Conservation (phyloP, 345 rosid genomes). For the Trapa incisa region DNA sequence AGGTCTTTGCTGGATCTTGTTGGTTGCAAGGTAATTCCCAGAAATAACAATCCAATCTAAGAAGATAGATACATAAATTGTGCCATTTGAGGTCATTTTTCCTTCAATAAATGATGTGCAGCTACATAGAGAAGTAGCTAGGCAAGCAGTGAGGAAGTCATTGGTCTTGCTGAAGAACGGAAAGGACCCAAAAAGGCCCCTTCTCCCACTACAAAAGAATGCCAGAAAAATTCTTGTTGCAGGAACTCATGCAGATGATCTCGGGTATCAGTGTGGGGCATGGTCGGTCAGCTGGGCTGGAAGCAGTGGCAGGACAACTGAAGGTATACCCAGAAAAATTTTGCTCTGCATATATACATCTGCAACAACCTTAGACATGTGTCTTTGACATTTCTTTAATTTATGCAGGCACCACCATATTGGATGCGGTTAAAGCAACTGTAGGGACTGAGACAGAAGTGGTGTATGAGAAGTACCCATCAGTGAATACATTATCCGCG, state of each 20-base stretch:
- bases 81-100: background rate
- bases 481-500: slow-evolving; percentile 35
- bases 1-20: background rate
- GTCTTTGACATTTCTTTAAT: slow-evolving; percentile 10
- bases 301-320: slow-evolving; percentile 25
- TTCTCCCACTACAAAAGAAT: slow-evolving; percentile 66
- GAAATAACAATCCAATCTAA: background rate
- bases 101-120: slow-evolving; percentile 7
- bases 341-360: slow-evolving; percentile 10
- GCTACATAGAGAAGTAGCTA: slow-evolving; percentile 69
- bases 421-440: slow-evolving; percentile 5
- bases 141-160: slow-evolving; percentile 84
- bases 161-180: slow-evolving; percentile 67
- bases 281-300: slow-evolving; percentile 87
- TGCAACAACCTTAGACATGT: slow-evolving; percentile 1
- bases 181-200: slow-evolving; percentile 20
- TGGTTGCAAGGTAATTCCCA: background rate
- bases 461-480: slow-evolving; percentile 47
- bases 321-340: background rate
- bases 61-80: background rate
- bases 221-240: slow-evolving; percentile 51
- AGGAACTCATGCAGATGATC: slow-evolving; percentile 63
- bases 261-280: slow-evolving; percentile 81
- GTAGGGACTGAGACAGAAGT: slow-evolving; percentile 7
- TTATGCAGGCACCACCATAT: slow-evolving; percentile 11